phyloP scores from a whole-genome alignment of 257 asterid species.

The Nyctanthes arbortristis region DNA sequence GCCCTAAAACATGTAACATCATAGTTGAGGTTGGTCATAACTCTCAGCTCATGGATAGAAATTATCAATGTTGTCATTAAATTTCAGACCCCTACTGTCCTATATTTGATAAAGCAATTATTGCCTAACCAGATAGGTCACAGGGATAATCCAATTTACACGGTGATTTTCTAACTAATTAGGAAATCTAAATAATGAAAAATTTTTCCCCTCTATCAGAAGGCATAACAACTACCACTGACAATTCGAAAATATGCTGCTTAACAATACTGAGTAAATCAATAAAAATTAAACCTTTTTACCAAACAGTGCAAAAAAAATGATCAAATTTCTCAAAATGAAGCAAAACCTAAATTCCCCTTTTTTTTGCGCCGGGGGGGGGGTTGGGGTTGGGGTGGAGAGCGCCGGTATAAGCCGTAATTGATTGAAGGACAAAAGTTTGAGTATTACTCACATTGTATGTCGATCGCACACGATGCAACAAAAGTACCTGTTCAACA shows the following conservation, averaged over 20 bases:
- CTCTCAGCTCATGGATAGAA: not conserved
- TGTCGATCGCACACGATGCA: constrained; percentile 7
- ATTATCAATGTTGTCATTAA: not conserved
- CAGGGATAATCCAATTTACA: not conserved
- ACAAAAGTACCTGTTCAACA: constrained; percentile 30
- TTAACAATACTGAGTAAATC: not conserved
- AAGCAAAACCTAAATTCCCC: not conserved
- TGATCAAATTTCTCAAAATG: not conserved
- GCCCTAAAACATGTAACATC: constrained; percentile 8
- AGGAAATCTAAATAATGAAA: not conserved
- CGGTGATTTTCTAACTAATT: not conserved
- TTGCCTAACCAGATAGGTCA: not conserved
- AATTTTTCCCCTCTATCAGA: not conserved
- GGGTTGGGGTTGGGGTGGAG: not conserved
- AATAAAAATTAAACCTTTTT: not conserved
- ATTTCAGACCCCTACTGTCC: not conserved
- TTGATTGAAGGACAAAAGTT: not conserved
- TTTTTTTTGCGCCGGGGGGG: not conserved
- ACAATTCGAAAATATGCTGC: constrained; percentile 11
- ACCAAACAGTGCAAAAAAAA: not conserved
- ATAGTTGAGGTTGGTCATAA: not conserved
- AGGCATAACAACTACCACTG: not conserved
- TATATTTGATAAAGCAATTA: not conserved
- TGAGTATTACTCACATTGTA: constrained; percentile 31
- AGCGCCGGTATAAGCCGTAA: not conserved